A percentile compares a stretch with the other conserved stretches of the same genome.
Conservation (phyloP, 768 basidiomycete genomes). For the Agrocybe pediades region DNA sequence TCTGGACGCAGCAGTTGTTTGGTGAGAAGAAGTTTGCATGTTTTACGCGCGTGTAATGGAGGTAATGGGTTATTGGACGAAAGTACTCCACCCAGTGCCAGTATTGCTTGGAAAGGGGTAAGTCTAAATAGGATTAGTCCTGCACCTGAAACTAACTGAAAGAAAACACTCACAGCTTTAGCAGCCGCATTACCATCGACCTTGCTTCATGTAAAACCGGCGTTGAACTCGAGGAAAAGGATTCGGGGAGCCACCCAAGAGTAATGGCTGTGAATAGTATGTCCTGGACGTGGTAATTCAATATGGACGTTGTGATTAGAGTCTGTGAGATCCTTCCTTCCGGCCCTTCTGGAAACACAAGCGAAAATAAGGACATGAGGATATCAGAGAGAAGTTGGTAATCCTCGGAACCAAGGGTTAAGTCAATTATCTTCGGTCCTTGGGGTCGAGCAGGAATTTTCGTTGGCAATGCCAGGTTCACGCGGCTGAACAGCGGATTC, state of each 20-base stretch:
- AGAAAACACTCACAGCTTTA: constrained; percentile 55
- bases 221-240: constrained; percentile 35
- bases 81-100: constrained; percentile 63
- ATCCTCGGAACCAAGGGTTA: constrained; percentile 43
- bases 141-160: constrained; percentile 11
- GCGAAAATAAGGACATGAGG: constrained; percentile 41
- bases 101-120: constrained; percentile 65
- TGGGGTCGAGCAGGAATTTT: constrained; percentile 6
- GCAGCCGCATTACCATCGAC: constrained; percentile 53
- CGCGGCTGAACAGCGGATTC: constrained; percentile 49
- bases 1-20: constrained; percentile 70
- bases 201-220: constrained; percentile 49
- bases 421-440: constrained; percentile 44
- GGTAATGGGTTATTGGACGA: constrained; percentile 40
- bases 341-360: constrained; percentile 57
- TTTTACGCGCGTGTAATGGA: constrained; percentile 54
- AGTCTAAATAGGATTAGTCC: constrained; percentile 44
- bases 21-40: constrained; percentile 66
- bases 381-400: constrained; percentile 45
- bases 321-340: constrained; percentile 55
- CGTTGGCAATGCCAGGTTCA: constrained; percentile 42
- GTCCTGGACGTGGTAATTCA: constrained; percentile 56
- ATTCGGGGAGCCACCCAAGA: constrained; percentile 75
- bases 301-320: constrained; percentile 58
- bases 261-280: constrained; percentile 61